phyloP scores from a whole-genome alignment of 2,329 filamentous ascomycete species.

The Tolypocladium amazonense region DNA sequence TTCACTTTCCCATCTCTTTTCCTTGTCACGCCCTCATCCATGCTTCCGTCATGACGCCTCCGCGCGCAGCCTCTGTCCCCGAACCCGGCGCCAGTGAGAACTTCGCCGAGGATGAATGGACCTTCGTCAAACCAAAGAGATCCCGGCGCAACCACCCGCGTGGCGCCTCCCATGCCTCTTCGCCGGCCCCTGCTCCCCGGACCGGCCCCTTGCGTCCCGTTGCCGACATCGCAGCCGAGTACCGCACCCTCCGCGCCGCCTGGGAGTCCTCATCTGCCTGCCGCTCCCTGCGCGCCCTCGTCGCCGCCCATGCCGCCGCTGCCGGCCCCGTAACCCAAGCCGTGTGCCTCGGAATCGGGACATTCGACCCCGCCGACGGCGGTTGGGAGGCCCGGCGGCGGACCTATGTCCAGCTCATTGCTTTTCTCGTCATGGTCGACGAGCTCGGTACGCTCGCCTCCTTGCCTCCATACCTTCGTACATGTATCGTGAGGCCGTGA shows the following conservation, averaged over 20 bases:
- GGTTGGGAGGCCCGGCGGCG: slow-evolving; percentile 33
- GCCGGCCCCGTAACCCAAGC: slow-evolving; percentile 26
- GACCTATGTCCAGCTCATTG: slow-evolving; percentile 41
- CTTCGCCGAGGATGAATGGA: neutral
- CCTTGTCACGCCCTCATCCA: neutral
- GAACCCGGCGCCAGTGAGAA: neutral
- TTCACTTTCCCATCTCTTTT: neutral
- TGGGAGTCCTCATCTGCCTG: slow-evolving; percentile 17
- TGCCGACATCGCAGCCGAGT: slow-evolving; percentile 18
- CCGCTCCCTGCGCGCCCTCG: slow-evolving; percentile 19
- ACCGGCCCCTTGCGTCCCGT: slow-evolving; percentile 8
- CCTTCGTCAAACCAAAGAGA: neutral
- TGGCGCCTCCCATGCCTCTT: slow-evolving; percentile 1
- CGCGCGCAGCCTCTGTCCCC: neutral
- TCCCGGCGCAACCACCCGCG: neutral
- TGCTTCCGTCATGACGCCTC: neutral
- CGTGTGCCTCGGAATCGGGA: slow-evolving; percentile 44
- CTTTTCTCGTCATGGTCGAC: slow-evolving; percentile 37
- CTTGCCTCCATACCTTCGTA: neutral
- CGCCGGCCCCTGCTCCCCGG: neutral
- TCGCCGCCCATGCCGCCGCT: slow-evolving; percentile 14
- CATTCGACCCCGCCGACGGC: slow-evolving; percentile 39
- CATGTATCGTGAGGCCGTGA: neutral
- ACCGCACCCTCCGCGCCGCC: slow-evolving; percentile 13
- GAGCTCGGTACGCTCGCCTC: slow-evolving; percentile 25